Evolutionary conservation across 768 basidiomycete genomes (phyloP).

Genomic region (Termitomyces eurrhizus): DNA sequence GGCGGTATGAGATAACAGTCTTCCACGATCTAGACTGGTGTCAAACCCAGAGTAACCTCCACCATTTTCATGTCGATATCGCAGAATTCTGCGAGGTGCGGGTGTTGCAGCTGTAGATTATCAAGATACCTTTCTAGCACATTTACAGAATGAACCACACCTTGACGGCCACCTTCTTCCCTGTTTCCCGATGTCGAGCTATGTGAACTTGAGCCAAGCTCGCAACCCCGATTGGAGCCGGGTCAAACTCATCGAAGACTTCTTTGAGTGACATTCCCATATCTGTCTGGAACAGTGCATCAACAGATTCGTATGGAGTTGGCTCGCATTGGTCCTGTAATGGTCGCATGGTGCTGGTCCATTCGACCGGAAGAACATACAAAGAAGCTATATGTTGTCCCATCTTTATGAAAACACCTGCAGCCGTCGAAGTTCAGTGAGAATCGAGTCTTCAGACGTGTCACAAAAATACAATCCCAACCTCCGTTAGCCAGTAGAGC

Average conservation of each 20-base stretch:
- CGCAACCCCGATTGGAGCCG: slow-evolving; percentile 89
- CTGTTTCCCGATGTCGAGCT: slow-evolving; percentile 66
- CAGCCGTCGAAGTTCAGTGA: neutral
- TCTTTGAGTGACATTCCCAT: slow-evolving; percentile 70
- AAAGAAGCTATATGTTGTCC: slow-evolving; percentile 85
- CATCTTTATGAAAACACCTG: slow-evolving; percentile 82
- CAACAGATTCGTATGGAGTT: slow-evolving; percentile 74
- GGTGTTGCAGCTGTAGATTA: slow-evolving; percentile 74
- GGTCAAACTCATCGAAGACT: slow-evolving; percentile 83
- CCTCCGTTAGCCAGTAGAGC: slow-evolving; percentile 91
- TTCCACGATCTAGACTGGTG: neutral
- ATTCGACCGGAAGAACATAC: slow-evolving; percentile 47
- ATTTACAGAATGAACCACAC: slow-evolving; percentile 28
- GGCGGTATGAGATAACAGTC: slow-evolving; percentile 6
- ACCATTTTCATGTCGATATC: slow-evolving; percentile 89
- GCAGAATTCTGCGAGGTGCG: slow-evolving; percentile 88
- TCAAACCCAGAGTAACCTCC: slow-evolving; percentile 62
- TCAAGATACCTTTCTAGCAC: neutral
- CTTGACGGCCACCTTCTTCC: slow-evolving; percentile 83
- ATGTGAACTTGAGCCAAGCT: slow-evolving; percentile 95
- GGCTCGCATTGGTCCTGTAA: slow-evolving; percentile 94
- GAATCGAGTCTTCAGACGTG: slow-evolving; percentile 5
- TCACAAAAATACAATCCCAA: slow-evolving; percentile 24
- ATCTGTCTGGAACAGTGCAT: slow-evolving; percentile 73
- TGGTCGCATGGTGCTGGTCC: slow-evolving; percentile 48